phyloP scores from a whole-genome alignment of 257 asterid species.

The Solanum virginianum region DNA sequence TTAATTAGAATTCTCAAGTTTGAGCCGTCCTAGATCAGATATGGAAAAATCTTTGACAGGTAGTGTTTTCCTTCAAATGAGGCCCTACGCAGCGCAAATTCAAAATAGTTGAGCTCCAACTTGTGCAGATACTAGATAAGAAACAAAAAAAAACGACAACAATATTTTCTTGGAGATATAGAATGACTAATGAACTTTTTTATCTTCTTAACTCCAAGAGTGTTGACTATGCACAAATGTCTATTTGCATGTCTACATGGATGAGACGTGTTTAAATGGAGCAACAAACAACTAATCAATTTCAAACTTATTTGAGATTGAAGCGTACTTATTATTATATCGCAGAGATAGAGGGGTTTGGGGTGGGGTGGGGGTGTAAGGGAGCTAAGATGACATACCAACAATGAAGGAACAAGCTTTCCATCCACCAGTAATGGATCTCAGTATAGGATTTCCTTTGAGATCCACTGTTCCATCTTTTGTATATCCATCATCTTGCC shows the following conservation, averaged over 20 bases:
- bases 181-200: no score
- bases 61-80: no score
- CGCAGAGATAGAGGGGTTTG: background rate
- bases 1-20: no score
- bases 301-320: background rate
- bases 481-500: conserved; percentile 31
- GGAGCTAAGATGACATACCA: conserved; percentile 24
- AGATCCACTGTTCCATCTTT: conserved; percentile 77
- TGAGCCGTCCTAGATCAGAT: no score
- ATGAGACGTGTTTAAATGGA: background rate
- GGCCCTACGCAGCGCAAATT: no score
- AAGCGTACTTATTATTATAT: no score
- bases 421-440: conserved; percentile 85
- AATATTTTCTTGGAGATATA: no score
- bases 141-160: no score
- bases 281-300: background rate
- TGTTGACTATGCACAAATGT: background rate
- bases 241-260: background rate
- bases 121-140: no score
- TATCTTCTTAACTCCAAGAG: background rate
- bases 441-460: conserved; percentile 62
- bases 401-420: conserved; percentile 77
- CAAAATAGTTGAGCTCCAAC: no score
- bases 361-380: background rate
- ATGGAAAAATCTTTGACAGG: no score